These are phyloP conservation scores for Parastagonospora nodorum DNA, from an alignment of 2,329 filamentous ascomycete genomes.

Conservation along the genomic window DNA sequence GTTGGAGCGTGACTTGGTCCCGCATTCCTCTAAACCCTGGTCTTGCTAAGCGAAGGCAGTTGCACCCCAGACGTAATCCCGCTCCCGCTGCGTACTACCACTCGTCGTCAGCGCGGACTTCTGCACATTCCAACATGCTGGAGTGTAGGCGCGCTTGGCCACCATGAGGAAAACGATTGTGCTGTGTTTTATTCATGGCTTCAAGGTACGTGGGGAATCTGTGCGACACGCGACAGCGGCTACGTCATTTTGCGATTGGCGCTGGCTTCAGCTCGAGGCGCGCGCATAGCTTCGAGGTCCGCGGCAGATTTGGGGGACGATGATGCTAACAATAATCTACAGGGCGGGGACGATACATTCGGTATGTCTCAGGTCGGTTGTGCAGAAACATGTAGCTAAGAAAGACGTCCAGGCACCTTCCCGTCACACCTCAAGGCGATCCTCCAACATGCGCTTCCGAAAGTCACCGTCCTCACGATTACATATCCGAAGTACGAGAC, in stretches of 20 bases:
- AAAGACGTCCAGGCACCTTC: constrained; percentile 57
- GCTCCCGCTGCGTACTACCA: not conserved
- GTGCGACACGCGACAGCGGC: not conserved
- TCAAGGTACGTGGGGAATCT: constrained; percentile 63
- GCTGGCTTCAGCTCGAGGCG: not conserved
- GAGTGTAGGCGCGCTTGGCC: constrained; percentile 34
- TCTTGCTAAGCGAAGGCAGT: constrained; percentile 17
- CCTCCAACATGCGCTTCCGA: constrained; percentile 69
- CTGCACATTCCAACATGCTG: constrained; percentile 35
- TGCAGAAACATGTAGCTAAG: not conserved
- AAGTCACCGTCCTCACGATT: constrained; percentile 68
- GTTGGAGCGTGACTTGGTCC: too few species aligned
- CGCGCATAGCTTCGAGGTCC: not conserved
- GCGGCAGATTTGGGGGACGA: not conserved
- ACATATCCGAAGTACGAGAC: constrained; percentile 85
- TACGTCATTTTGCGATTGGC: constrained; percentile 3
- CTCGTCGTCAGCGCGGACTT: constrained; percentile 4
- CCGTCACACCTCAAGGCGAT: constrained; percentile 72
- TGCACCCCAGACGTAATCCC: constrained; percentile 32
- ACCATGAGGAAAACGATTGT: constrained; percentile 79
- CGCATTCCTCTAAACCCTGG: too few species aligned
- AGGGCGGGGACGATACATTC: constrained; percentile 81
- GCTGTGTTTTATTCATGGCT: constrained; percentile 85
- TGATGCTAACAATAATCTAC: constrained; percentile 14
- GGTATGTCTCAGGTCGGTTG: constrained; percentile 29